Evolutionary conservation across 2,329 filamentous ascomycete species (phyloP), one percentile per base, ranked within the genome.

Genomic region (Exophiala sp.): DNA sequence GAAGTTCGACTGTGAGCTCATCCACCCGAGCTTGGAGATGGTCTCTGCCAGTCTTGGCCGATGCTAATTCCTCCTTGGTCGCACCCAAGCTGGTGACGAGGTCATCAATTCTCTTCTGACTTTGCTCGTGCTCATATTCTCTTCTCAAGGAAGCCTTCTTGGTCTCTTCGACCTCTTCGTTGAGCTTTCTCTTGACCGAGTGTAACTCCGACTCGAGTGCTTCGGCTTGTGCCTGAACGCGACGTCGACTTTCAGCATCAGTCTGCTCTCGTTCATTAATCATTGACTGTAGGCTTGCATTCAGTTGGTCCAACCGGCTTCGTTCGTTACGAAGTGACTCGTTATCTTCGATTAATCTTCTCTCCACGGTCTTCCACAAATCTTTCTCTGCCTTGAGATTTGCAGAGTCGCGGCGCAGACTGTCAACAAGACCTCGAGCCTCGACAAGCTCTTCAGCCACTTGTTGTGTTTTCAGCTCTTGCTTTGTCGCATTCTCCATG

Each of bases 341-440:
- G 60, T 94, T 96, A 66, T 97, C 91, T 64, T 94, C 89, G 58
- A 83, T 87, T 40, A 97, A 78, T 48, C 95, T 85, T 59, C 88
- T 86, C 68, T 97, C 91, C 33, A 96, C 95, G 52, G 87, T 89
- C 74, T 94, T 95, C 88, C 89, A 96, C 8, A 99, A 78, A 35
- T 90, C 88, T 73, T 96, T 96, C 71, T 97, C 92, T 0, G 92
- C 91, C 70, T 95, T 96, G 33, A 96, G 81, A 66, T 97, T 96
- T 12, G 91, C 86, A 50, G 86, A 90, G 68, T 99, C 94, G 61
- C 90, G 91, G 48, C 91, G 87, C 71, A 96, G 82, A 65, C 90
- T 91, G 66, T 99, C 92, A 3, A 88, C 78, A 48, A 92, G 74
- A 32, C 87, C 87, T 68, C 86, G 87, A 4, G 88, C 85, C 68